Evolutionary conservation across 108 stramenopile species (phyloP).

Genomic region (Skeletonema potamos): DNA sequence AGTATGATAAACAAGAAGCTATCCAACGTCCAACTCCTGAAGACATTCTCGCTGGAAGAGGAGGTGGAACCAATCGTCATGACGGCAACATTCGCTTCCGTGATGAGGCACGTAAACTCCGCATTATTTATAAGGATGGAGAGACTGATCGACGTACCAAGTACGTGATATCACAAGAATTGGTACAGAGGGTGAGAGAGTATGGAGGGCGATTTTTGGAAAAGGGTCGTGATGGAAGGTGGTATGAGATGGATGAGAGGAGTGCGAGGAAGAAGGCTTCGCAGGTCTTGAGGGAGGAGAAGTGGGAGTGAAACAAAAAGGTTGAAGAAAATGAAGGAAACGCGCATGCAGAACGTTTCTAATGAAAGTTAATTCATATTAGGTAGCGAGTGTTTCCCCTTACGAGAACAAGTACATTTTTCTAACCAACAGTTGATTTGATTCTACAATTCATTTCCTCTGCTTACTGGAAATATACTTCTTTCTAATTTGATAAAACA

Average conservation of each 20-base stretch:
- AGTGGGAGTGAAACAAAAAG: conserved; percentile 5
- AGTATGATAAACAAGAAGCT: background rate
- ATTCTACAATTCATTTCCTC: background rate
- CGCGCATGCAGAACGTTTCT: background rate
- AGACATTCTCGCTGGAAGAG: conserved; percentile 7
- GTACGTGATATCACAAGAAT: background rate
- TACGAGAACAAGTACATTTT: too few relatives aligned
- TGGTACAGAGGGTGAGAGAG: background rate
- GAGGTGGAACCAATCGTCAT: conserved; percentile 8
- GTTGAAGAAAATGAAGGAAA: too few relatives aligned
- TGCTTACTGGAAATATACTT: conserved; percentile 72
- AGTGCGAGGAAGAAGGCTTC: conserved; percentile 2
- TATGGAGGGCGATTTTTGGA: conserved; percentile 7
- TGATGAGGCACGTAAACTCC: conserved; percentile 6
- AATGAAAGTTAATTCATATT: background rate
- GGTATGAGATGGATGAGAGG: conserved; percentile 3
- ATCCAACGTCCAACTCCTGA: background rate
- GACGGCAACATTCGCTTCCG: conserved; percentile 8
- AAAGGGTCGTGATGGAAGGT: background rate
- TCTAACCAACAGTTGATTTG: background rate
- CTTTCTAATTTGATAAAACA: conserved; percentile 90
- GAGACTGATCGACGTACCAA: background rate
- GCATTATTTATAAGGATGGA: background rate
- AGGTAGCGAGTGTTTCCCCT: background rate
- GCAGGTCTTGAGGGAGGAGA: conserved; percentile 11